phyloP scores from a whole-genome alignment of 2,329 filamentous ascomycete genomes.

The Blastomyces percursus region DNA sequence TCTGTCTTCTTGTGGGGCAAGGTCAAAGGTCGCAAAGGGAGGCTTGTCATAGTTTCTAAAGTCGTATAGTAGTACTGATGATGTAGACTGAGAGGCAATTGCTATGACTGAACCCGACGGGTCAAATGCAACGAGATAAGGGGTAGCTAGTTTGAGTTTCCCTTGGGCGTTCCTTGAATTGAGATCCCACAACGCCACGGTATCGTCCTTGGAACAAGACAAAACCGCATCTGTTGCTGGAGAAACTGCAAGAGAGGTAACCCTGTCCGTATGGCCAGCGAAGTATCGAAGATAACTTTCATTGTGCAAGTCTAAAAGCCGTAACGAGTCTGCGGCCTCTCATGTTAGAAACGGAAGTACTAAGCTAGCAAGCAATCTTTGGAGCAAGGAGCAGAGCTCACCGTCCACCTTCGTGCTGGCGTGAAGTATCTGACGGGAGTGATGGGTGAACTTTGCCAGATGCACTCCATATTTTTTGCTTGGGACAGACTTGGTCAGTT shows the following conservation, averaged over 20 bases:
- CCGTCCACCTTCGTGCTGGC: constrained; percentile 90
- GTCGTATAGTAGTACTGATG: constrained; percentile 80
- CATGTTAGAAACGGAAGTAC: constrained; percentile 5
- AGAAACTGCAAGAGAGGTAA: constrained; percentile 74
- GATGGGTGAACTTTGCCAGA: constrained; percentile 87
- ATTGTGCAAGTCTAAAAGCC: constrained; percentile 81
- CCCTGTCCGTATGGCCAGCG: constrained; percentile 71
- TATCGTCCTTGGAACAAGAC: constrained; percentile 82
- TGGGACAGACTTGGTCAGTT: constrained; percentile 75
- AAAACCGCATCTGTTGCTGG: constrained; percentile 85
- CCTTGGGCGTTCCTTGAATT: constrained; percentile 70
- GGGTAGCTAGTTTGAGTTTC: constrained; percentile 65
- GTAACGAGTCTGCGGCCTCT: constrained; percentile 55
- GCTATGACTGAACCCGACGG: constrained; percentile 88
- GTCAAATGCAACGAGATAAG: constrained; percentile 80
- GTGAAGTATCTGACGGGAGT: constrained; percentile 82
- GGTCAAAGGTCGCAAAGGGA: constrained; percentile 77
- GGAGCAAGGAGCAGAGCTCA: constrained; percentile 29
- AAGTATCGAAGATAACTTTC: constrained; percentile 97
- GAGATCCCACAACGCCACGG: constrained; percentile 82
- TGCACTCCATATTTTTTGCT: constrained; percentile 97
- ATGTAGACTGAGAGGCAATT: constrained; percentile 69
- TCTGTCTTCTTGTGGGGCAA: constrained; percentile 48
- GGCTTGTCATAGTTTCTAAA: constrained; percentile 86
- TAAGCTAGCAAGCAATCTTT: neutral